Percentiles rank a stretch among this genome's conserved stretches.
Conservation (phyloP, 495 filamentous ascomycete genomes). For the Elaphomyces granulatus region DNA sequence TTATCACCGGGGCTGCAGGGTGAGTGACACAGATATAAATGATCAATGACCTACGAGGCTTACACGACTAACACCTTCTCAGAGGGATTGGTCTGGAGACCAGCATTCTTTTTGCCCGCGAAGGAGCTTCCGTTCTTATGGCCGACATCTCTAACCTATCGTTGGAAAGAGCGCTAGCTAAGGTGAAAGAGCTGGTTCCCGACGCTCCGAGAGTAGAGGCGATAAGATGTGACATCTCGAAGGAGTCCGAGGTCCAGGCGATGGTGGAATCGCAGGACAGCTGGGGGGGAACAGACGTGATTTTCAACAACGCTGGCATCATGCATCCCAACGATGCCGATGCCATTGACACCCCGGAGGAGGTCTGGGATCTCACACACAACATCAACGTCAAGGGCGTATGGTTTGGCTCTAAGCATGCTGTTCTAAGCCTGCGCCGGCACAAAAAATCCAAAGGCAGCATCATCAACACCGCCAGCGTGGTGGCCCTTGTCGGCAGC, state of each 20-base stretch:
- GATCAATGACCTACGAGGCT: neutral
- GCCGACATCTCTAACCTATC: slow-evolving; percentile 65
- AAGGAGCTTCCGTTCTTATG: slow-evolving; percentile 80
- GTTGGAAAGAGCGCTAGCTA: slow-evolving; percentile 52
- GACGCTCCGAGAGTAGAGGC: slow-evolving; percentile 45
- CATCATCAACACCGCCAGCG: slow-evolving; percentile 90
- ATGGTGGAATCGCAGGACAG: slow-evolving; percentile 55
- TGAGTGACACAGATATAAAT: slow-evolving; percentile 29
- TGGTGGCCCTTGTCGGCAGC: slow-evolving; percentile 82
- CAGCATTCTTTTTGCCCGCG: slow-evolving; percentile 74
- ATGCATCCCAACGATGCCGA: slow-evolving; percentile 88
- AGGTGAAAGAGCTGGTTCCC: slow-evolving; percentile 58
- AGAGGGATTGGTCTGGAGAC: slow-evolving; percentile 97
- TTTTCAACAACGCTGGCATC: slow-evolving; percentile 99
- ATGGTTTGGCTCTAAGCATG: slow-evolving; percentile 93
- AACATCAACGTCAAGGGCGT: slow-evolving; percentile 97
- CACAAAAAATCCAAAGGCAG: slow-evolving; percentile 63
- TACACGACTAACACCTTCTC: neutral
- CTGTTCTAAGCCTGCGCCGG: slow-evolving; percentile 65
- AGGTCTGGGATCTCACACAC: slow-evolving; percentile 90
- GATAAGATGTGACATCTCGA: slow-evolving; percentile 47
- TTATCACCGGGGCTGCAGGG: slow-evolving; percentile 89
- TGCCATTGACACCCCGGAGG: slow-evolving; percentile 69
- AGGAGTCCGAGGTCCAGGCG: slow-evolving; percentile 58
- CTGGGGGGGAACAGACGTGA: slow-evolving; percentile 88